Conservation (phyloP, 2,329 filamentous ascomycete genomes). For the Aureobasidium melanogenum region DNA sequence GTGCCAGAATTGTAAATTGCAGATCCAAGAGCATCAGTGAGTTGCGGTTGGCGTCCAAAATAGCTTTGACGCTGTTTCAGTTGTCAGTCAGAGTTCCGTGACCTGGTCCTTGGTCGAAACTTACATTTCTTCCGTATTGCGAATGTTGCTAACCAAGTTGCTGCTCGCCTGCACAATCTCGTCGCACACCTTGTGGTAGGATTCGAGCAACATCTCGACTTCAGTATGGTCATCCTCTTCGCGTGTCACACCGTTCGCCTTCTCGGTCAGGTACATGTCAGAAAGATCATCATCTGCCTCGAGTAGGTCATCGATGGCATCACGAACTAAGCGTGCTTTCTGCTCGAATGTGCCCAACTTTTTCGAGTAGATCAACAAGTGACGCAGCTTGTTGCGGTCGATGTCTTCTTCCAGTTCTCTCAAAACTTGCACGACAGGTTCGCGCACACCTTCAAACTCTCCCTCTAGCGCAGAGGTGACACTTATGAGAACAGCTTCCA, state of each 20-base stretch:
- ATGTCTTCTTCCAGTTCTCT: conserved; percentile 93
- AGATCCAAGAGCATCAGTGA: conserved; percentile 94
- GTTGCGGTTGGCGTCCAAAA: conserved; percentile 95
- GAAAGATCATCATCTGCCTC: conserved; percentile 94
- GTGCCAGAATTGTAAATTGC: conserved; percentile 89
- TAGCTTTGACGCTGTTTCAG: conserved; percentile 74
- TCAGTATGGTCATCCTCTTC: conserved; percentile 86
- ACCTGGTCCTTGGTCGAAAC: conserved; percentile 25
- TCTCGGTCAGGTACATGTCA: conserved; percentile 92
- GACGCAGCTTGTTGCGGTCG: conserved; percentile 82
- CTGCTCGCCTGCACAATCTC: conserved; percentile 95
- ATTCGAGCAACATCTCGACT: conserved; percentile 92
- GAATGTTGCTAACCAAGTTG: conserved; percentile 86
- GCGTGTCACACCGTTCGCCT: conserved; percentile 62
- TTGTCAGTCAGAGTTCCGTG: neutral
- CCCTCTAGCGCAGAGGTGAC: conserved; percentile 87
- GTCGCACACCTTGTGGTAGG: conserved; percentile 94
- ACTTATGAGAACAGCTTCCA: conserved; percentile 90
- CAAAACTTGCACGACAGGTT: conserved; percentile 82
- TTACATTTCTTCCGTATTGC: conserved; percentile 97
- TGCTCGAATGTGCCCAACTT: conserved; percentile 95
- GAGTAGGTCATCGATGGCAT: conserved; percentile 88
- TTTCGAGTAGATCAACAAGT: conserved; percentile 89
- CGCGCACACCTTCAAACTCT: conserved; percentile 87
- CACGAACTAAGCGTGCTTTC: conserved; percentile 85